Base-by-base conservation (phyloP, 1,284 basidiomycete species). In the Golubevia sp. region DNA sequence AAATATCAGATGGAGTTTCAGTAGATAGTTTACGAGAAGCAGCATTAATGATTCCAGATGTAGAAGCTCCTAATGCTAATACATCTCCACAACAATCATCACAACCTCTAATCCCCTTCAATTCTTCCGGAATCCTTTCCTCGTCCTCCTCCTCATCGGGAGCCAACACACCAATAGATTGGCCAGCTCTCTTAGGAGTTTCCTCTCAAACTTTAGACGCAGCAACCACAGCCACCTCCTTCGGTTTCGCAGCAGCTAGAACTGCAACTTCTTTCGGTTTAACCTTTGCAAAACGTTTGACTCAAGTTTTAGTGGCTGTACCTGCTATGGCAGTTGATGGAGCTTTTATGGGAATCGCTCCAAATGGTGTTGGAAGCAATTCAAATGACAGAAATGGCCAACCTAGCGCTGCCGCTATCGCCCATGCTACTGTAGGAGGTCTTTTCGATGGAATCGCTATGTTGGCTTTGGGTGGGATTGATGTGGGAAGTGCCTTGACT, bases 381-480 rank as follows among this genome's bases (percentile, higher is more conserved):
- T n/a, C 51, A 4, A 23, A 49, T 2, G 50, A 48, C 38, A 61
- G 63, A 49, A 66, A 56, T 3, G 61, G 61, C 0, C 59, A 54
- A 0, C 65, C 74, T 1, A 64, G 64, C 5, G 63, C 67, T n/a
- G 56, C 73, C 8, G 24, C 58, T 18, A 59, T 59, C 6, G 70
- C 73, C 0, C 72, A 78, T 26, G 62, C 68, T 3, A 61, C 68
- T n/a, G 76, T 78, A 11, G 76, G 73, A 0, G 67, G 63, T 27
- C 64, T 78, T 56, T 78, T 77, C 54, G 74, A 78, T 51, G 59
- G 69, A 11, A 71, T 78, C 51, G 68, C 62, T 6, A 61, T 69
- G 1, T 64, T 78, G 20, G 76, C 76, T 23, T 62, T 75, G 1
- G 76, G 76, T 13, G 73, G 73, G 8, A 75, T 78, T 59, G 73